Evolutionary conservation across 2,329 filamentous ascomycete species (phyloP).

Genomic region (Aspergillus brunneoviolaceus): DNA sequence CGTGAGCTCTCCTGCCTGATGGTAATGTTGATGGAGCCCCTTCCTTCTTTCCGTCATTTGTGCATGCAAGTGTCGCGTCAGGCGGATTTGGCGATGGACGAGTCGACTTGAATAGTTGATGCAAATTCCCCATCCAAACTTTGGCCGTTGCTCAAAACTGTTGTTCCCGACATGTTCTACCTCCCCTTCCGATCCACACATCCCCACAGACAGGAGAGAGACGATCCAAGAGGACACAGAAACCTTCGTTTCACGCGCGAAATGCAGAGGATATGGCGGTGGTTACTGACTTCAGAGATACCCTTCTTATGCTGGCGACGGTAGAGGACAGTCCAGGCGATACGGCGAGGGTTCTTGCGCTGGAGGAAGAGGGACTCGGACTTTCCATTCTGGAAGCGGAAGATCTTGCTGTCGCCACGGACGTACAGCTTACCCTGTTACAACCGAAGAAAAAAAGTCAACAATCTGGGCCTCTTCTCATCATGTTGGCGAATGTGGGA

Average conservation of each 20-base stretch:
- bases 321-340: conserved; percentile 98
- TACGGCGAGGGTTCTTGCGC: conserved; percentile 99
- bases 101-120: no score
- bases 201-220: conserved; percentile 12
- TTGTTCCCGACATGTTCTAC: neutral
- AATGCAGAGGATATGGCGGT: conserved; percentile 22
- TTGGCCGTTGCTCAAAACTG: no score
- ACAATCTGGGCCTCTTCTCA: conserved; percentile 14
- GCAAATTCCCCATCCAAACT: no score
- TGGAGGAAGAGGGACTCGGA: conserved; percentile 99
- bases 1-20: no score
- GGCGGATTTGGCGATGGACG: no score
- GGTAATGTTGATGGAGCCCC: no score
- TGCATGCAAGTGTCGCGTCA: no score
- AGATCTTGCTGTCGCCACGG: conserved; percentile 99
- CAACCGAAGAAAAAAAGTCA: conserved; percentile 32
- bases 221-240: conserved; percentile 20
- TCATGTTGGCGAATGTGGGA: neutral
- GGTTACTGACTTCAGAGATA: conserved; percentile 92
- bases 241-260: neutral
- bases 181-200: conserved; percentile 3
- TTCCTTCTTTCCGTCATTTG: no score
- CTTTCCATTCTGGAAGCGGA: conserved; percentile 99
- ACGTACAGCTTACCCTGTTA: conserved; percentile 97
- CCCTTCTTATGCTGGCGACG: conserved; percentile 99